Conservation (phyloP, 306 rosid species). For the Boehmeria nivea region DNA sequence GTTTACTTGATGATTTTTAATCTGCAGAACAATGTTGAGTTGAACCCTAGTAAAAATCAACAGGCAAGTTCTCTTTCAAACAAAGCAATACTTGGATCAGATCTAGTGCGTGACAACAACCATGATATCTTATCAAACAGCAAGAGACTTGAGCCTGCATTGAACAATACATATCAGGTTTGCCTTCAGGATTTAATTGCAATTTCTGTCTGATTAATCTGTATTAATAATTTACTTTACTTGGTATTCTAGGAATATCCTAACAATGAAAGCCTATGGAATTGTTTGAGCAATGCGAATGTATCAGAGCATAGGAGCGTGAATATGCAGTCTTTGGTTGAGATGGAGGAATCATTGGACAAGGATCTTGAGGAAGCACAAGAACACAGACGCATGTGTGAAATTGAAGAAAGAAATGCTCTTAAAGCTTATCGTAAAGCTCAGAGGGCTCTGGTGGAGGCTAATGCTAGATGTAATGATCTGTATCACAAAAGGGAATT, state of each 20-base stretch:
- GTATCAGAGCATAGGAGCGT: conserved; percentile 27
- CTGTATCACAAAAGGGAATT: conserved; percentile 74
- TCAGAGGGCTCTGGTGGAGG: conserved; percentile 76
- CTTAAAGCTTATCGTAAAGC: conserved; percentile 78
- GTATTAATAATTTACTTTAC: not conserved
- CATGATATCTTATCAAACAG: conserved; percentile 24
- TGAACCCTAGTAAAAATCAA: conserved; percentile 22
- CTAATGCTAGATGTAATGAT: conserved; percentile 68
- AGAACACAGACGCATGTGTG: conserved; percentile 68
- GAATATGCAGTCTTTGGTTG: conserved; percentile 50
- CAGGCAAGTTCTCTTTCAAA: conserved; percentile 29
- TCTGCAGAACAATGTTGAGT: conserved; percentile 29
- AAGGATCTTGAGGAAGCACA: conserved; percentile 93
- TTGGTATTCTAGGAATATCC: conserved; percentile 37
- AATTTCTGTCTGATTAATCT: not conserved
- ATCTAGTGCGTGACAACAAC: conserved; percentile 21
- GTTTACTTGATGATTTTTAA: conserved; percentile 15
- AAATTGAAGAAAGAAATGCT: conserved; percentile 88
- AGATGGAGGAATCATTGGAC: conserved; percentile 76
- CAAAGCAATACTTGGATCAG: conserved; percentile 21
- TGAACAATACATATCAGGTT: conserved; percentile 30
- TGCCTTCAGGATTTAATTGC: conserved; percentile 6
- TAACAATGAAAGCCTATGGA: conserved; percentile 31
- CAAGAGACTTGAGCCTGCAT: conserved; percentile 24
- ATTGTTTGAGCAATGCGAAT: conserved; percentile 42